These are phyloP conservation scores for Paraphaeosphaeria sporulosa DNA, from an alignment of 2,329 filamentous ascomycete species.

Conservation along the genomic window DNA sequence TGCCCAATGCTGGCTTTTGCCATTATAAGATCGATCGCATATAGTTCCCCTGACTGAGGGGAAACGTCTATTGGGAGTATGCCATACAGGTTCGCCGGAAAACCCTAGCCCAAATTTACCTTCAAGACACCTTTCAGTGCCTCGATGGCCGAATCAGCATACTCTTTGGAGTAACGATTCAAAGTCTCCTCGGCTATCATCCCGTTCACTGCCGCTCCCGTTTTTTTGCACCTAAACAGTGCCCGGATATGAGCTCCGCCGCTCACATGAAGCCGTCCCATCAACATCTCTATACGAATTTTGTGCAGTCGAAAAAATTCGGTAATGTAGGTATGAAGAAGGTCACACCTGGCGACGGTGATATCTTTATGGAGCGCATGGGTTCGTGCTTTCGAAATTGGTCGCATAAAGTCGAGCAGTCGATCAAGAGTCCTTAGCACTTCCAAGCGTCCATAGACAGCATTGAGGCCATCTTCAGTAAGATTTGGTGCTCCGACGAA, in stretches of 20 bases:
- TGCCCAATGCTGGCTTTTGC: too few species aligned
- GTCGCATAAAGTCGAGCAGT: background rate
- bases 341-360: background rate
- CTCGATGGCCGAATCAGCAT: constrained; percentile 42
- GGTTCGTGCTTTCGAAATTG: background rate
- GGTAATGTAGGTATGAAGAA: background rate
- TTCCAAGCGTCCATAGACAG: constrained; percentile 7
- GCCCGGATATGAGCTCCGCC: constrained; percentile 32
- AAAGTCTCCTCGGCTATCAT: constrained; percentile 34
- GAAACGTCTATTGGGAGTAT: background rate
- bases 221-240: constrained; percentile 31
- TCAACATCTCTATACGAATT: background rate
- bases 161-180: constrained; percentile 36
- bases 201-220: constrained; percentile 29
- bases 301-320: background rate
- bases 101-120: constrained; percentile 42
- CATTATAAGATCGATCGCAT: background rate
- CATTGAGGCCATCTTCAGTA: constrained; percentile 6
- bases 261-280: constrained; percentile 27
- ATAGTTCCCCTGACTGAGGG: background rate
- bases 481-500: background rate
- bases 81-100: background rate
- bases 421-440: background rate
- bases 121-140: constrained; percentile 40
- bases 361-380: constrained; percentile 2